These are phyloP conservation scores for Nowakowskiella sp. DNA, from an alignment of 192 early-diverging fungal genomes.

Conservation along the genomic window DNA sequence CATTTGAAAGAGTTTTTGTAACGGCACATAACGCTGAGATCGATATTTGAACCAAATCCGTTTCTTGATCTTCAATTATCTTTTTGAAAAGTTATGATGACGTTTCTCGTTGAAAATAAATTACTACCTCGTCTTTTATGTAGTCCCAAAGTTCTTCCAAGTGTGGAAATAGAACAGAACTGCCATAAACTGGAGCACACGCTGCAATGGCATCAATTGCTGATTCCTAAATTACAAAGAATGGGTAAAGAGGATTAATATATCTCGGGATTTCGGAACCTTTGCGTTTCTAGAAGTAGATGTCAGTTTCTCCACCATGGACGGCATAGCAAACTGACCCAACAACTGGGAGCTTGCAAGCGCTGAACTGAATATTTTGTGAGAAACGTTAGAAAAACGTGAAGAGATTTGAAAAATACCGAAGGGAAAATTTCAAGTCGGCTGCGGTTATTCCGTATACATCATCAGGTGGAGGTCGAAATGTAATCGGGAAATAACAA, in stretches of 20 bases:
- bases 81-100: too few species aligned
- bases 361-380: conserved; percentile 54
- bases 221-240: conserved; percentile 54
- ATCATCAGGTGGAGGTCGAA: conserved; percentile 92
- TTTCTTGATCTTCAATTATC: too few species aligned
- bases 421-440: conserved; percentile 73
- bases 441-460: conserved; percentile 90
- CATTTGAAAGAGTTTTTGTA: not conserved
- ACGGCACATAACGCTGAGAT: not conserved
- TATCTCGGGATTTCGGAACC: conserved; percentile 31
- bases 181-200: conserved; percentile 69
- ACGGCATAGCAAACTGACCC: conserved; percentile 73
- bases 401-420: conserved; percentile 24
- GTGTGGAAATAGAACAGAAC: conserved; percentile 54
- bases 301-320: conserved; percentile 83
- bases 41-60: not conserved
- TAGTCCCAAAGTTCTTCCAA: conserved; percentile 67
- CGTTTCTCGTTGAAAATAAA: not conserved
- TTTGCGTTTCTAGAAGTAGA: conserved; percentile 83
- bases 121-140: conserved; percentile 56
- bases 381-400: not conserved
- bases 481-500: conserved; percentile 99
- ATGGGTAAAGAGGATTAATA: conserved; percentile 7
- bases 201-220: conserved; percentile 82
- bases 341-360: conserved; percentile 52